phyloP scores from a whole-genome alignment of 371 early-diverging fungal species.

The Entomophthora muscae region DNA sequence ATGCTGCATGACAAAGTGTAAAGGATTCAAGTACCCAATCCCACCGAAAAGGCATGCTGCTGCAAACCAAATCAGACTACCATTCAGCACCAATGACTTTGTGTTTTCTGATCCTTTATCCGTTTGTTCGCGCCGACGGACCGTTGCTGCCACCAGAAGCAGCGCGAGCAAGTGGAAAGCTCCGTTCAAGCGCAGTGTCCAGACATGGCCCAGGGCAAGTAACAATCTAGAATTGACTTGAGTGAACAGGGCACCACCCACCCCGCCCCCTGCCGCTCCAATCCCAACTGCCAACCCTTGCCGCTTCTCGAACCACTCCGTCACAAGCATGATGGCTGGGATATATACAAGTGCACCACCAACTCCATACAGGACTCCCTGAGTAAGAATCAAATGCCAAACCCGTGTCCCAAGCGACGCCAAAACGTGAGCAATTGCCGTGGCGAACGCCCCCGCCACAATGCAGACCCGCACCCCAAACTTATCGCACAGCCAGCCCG shows the following conservation, averaged over 20 bases:
- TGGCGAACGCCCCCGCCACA: not conserved
- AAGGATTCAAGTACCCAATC: slow-evolving; percentile 22
- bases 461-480: not conserved
- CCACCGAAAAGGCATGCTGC: slow-evolving; percentile 10
- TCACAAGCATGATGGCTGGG: slow-evolving; percentile 17
- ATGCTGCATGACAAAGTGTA: slow-evolving; percentile 19
- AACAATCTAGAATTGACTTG: slow-evolving; percentile 24
- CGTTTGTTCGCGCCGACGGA: not conserved
- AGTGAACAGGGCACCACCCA: slow-evolving; percentile 47
- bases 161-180: slow-evolving; percentile 9
- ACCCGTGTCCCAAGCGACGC: slow-evolving; percentile 23
- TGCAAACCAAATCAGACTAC: not conserved
- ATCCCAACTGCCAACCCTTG: slow-evolving; percentile 42
- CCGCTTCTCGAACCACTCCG: slow-evolving; percentile 31
- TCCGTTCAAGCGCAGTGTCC: slow-evolving; percentile 16
- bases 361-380: slow-evolving; percentile 45
- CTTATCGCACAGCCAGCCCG: not conserved
- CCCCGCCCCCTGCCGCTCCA: slow-evolving; percentile 44
- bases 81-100: not conserved
- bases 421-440: slow-evolving; percentile 16
- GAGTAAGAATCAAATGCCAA: slow-evolving; percentile 47
- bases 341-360: slow-evolving; percentile 26
- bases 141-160: slow-evolving; percentile 11
- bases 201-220: slow-evolving; percentile 12
- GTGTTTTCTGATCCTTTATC: not conserved